Percentiles rank a stretch among this genome's conserved stretches.
These are phyloP conservation scores for Saturnispora besseyi DNA, from an alignment of 805 yeast species.

Conservation along the genomic window DNA sequence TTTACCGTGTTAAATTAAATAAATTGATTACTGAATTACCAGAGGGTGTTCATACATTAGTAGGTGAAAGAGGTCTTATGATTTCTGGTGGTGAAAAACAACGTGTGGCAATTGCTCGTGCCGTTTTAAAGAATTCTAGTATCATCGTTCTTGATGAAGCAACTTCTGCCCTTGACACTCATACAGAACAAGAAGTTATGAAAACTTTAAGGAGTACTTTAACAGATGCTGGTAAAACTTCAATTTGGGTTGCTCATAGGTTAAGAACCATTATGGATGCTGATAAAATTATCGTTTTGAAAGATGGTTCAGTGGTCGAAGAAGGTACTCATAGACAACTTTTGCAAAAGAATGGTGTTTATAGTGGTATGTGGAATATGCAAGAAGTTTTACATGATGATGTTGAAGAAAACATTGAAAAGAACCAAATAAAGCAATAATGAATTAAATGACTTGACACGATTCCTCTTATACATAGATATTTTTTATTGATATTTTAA, in stretches of 20 bases:
- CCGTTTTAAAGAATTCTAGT: slow-evolving; percentile 77
- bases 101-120: slow-evolving; percentile 85
- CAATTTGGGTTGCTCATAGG: slow-evolving; percentile 89
- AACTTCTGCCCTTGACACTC: slow-evolving; percentile 92
- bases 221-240: slow-evolving; percentile 43
- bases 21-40: slow-evolving; percentile 62
- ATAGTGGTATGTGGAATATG: slow-evolving; percentile 79
- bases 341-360: slow-evolving; percentile 50
- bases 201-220: slow-evolving; percentile 66
- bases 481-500: not conserved
- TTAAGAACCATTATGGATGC: slow-evolving; percentile 89
- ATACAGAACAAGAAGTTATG: slow-evolving; percentile 81
- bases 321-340: slow-evolving; percentile 76
- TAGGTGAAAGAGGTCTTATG: slow-evolving; percentile 98
- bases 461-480: not conserved
- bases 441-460: not conserved
- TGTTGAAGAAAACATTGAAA: not conserved
- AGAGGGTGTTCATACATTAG: slow-evolving; percentile 74
- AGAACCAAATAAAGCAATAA: not conserved
- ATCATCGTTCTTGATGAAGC: slow-evolving; percentile 96
- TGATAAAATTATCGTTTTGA: slow-evolving; percentile 83
- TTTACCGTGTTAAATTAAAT: slow-evolving; percentile 62
- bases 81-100: slow-evolving; percentile 99
- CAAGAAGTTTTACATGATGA: slow-evolving; percentile 45
- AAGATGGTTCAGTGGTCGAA: slow-evolving; percentile 71